Percentiles rank a stretch among this genome's conserved stretches.
These are phyloP conservation scores for Amoebophrya sp. DNA, from an alignment of 169 alveolate genomes.

Conservation along the genomic window DNA sequence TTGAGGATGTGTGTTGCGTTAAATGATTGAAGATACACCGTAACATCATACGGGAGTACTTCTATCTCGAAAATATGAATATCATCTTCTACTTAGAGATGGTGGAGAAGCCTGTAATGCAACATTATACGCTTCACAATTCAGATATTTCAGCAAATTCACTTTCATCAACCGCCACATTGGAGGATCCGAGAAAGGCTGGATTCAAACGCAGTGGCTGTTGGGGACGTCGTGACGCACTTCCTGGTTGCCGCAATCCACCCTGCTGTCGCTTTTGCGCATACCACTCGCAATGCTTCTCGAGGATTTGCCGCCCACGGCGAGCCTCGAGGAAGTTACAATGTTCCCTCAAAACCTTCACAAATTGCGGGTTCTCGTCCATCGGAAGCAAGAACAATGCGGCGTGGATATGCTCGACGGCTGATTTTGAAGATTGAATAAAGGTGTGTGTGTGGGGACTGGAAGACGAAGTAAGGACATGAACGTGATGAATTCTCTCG, in stretches of 20 bases:
- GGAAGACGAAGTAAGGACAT: no score
- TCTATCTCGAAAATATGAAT: no score
- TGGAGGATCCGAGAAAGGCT: neutral
- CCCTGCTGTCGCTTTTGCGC: neutral
- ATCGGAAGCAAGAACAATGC: neutral
- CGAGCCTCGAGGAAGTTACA: neutral
- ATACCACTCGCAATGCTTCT: neutral
- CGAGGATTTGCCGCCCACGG: neutral
- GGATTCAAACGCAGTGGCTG: neutral
- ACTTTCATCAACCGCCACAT: neutral
- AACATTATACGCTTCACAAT: no score
- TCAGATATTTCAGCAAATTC: neutral
- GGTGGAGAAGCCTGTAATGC: no score
- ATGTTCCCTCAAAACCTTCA: neutral
- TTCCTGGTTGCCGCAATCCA: neutral
- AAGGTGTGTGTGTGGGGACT: no score
- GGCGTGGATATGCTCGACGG: slow-evolving; percentile 21
- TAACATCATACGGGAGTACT: no score
- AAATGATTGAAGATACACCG: no score
- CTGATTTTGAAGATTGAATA: neutral
- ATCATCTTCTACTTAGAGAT: no score
- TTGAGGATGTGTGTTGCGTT: no score
- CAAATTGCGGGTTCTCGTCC: neutral
- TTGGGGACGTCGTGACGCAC: no score
- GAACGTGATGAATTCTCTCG: no score